Evolutionary conservation across 345 rosid genomes (phyloP), one percentile per base, ranked within the genome.

Genomic region (Sonneratia alba): DNA sequence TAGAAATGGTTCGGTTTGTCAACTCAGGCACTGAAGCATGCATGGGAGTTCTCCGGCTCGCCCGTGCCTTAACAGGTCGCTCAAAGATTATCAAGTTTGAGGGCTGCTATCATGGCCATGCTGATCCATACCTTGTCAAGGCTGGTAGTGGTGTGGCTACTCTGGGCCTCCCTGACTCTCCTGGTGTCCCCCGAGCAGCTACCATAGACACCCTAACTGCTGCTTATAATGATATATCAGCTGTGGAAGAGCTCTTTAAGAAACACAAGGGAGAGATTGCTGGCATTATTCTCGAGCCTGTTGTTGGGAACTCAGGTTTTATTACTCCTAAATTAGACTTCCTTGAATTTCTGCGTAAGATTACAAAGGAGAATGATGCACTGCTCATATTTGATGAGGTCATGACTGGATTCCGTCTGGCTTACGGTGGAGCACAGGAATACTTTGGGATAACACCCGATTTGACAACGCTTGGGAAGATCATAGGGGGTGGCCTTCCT

Each of bases 101-200:
- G 83, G 99, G 99, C 36, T 92, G 99, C 82, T 92, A 90, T 71
- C 99, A 95, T 65, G 99, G 98, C 65, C 99, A 90, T 74, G 99
- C 99, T 6, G 96, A 90, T 80, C 92, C 98, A 14, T 95, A 82
- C 70, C 96, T 95, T 69, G 97, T 95, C 69, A 90, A 92, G 81
- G 97, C 99, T 11, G 99, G 99, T 34, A 94, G 97, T 71, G 99
- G 99, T 70, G 97, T 90, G 72, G 99, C 97, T 57, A 92, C 99
- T 59, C 79, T 92, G 7, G 97, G 94, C 22, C 83, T 92, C 66
- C 99, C 98, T 0, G 99, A 95, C 74, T 95, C 98, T 14, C 98
- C 99, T 2, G 98, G 99, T 76, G 97, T 92, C 32, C 98, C 99
- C 1, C 88, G 69, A 86, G 93, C 82, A 37, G 97, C 99, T 65